A percentile compares a stretch with the other conserved stretches of the same genome.
Evolutionary conservation across 345 rosid genomes (phyloP).

Genomic region (Gossypium turneri): DNA sequence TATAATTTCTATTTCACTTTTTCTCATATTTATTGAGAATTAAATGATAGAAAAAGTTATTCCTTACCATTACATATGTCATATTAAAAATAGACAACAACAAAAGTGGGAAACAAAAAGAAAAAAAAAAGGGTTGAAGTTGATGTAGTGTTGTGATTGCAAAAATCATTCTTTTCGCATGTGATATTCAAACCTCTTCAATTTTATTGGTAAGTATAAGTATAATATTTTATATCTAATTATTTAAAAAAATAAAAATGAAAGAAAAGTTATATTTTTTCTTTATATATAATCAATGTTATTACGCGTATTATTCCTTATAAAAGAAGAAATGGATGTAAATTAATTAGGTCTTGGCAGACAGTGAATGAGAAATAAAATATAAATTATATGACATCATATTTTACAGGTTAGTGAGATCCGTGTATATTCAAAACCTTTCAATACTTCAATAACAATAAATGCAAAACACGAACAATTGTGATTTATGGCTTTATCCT

Average conservation of each 20-base stretch:
- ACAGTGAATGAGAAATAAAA: neutral
- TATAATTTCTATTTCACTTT: neutral
- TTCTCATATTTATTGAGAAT: neutral
- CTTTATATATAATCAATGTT: too few species aligned
- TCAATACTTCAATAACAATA: slow-evolving; percentile 21
- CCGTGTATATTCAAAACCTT: neutral
- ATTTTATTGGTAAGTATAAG: neutral
- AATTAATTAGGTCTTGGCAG: neutral
- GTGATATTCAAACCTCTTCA: neutral
- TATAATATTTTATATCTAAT: too few species aligned
- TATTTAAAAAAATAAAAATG: too few species aligned
- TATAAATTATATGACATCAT: too few species aligned
- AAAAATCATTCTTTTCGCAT: slow-evolving; percentile 10
- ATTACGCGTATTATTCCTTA: neutral
- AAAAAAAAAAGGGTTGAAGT: neutral
- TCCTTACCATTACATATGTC: neutral
- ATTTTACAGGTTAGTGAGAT: slow-evolving; percentile 1
- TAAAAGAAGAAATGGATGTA: neutral
- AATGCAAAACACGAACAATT: slow-evolving; percentile 30
- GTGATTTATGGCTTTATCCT: slow-evolving; percentile 16
- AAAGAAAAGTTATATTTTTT: too few species aligned
- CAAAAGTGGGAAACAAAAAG: neutral
- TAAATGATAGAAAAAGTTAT: slow-evolving; percentile 1
- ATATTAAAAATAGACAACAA: neutral
- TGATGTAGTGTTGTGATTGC: neutral